phyloP scores from a whole-genome alignment of 2,329 filamentous ascomycete genomes.

The Apiospora koreana region DNA sequence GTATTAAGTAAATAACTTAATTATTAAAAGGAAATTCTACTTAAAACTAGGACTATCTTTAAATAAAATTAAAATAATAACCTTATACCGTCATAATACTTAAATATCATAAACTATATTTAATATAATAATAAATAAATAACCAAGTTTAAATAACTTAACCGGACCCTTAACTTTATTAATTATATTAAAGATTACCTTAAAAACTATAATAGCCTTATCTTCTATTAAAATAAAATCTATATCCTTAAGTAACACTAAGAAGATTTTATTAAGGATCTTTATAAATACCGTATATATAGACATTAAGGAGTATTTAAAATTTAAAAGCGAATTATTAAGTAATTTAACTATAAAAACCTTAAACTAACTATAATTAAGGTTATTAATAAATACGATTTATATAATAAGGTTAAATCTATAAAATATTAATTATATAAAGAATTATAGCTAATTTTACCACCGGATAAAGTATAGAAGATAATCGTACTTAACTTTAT shows the following conservation, averaged over 20 bases:
- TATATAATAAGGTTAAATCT: conserved; percentile 10
- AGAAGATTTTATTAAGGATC: neutral
- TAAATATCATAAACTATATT: neutral
- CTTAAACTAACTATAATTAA: neutral
- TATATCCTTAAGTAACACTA: neutral
- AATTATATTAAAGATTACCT: neutral
- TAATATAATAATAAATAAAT: neutral
- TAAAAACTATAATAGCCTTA: neutral
- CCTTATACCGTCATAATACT: neutral
- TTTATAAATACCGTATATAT: neutral
- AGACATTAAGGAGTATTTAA: conserved; percentile 11
- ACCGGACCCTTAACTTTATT: too few species aligned
- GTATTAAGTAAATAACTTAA: neutral
- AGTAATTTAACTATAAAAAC: neutral
- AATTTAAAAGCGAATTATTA: neutral
- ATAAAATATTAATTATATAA: conserved; percentile 8
- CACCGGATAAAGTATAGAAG: neutral
- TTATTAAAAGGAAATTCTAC: neutral
- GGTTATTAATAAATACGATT: neutral
- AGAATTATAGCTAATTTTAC: neutral
- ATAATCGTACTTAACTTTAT: neutral
- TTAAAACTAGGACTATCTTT: neutral
- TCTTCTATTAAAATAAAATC: neutral
- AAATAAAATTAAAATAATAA: neutral
- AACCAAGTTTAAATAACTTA: neutral